Percentiles rank a stretch among this genome's conserved stretches.
phyloP scores from a whole-genome alignment of 2,329 filamentous ascomycete genomes.

The Fusarium tricinctum region DNA sequence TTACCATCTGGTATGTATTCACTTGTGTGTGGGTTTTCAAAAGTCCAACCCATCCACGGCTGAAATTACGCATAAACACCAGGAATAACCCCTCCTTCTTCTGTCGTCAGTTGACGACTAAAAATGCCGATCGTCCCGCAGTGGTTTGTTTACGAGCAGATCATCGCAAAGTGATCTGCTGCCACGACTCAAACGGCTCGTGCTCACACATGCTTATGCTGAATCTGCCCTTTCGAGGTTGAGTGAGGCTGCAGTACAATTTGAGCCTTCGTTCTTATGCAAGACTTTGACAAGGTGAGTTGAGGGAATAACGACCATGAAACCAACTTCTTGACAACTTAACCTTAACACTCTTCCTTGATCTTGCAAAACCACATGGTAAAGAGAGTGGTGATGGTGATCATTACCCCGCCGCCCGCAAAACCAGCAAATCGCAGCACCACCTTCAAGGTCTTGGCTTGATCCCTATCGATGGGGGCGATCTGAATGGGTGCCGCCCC shows the following conservation, averaged over 20 bases:
- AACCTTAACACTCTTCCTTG: background rate
- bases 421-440: slow-evolving; percentile 35
- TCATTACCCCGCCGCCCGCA: slow-evolving; percentile 22
- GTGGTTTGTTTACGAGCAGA: slow-evolving; percentile 31
- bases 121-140: slow-evolving; percentile 33
- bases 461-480: slow-evolving; percentile 33
- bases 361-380: slow-evolving; percentile 7
- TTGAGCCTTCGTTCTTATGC: background rate
- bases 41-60: background rate
- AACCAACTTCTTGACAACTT: background rate
- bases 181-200: slow-evolving; percentile 40
- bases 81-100: slow-evolving; percentile 19
- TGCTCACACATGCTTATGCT: slow-evolving; percentile 40
- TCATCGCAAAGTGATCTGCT: slow-evolving; percentile 40
- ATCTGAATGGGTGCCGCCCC: slow-evolving; percentile 41
- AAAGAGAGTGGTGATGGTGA: slow-evolving; percentile 20
- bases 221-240: slow-evolving; percentile 23
- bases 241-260: background rate
- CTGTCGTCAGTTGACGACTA: slow-evolving; percentile 32
- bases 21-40: background rate
- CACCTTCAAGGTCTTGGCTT: slow-evolving; percentile 34
- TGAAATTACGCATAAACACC: slow-evolving; percentile 18
- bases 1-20: background rate
- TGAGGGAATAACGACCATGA: background rate
- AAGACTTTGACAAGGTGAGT: no score